These are phyloP conservation scores for Nannochloropsis oceanica DNA, from an alignment of 108 stramenopile genomes.

Conservation along the genomic window DNA sequence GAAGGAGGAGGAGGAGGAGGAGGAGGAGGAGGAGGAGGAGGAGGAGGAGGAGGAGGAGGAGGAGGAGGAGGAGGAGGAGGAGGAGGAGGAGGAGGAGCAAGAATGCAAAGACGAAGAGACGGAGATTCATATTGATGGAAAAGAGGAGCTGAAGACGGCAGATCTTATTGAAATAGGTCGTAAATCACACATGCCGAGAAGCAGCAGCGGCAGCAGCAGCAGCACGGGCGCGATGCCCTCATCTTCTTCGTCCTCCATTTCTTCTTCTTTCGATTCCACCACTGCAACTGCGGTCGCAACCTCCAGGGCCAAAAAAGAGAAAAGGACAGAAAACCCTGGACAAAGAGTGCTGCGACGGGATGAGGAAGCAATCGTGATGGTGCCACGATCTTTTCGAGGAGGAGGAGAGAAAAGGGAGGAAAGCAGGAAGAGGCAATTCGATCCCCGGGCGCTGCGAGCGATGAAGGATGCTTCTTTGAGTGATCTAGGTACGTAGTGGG, in stretches of 20 bases:
- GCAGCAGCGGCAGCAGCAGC: no score
- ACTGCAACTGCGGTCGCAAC: no score
- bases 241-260: no score
- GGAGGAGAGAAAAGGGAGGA: not conserved
- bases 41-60: not conserved
- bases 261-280: no score
- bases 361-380: not conserved
- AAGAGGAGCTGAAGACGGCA: no score
- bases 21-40: not conserved
- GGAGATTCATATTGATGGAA: no score
- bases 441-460: not conserved
- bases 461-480: not conserved
- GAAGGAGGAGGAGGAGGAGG: not conserved
- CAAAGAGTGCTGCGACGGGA: not conserved
- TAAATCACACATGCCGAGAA: no score
- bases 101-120: no score
- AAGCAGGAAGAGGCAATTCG: not conserved
- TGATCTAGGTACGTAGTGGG: not conserved
- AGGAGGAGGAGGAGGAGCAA: no score
- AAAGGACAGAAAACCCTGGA: not conserved
- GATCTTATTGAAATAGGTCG: no score
- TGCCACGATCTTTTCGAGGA: not conserved
- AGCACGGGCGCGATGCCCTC: no score
- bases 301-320: not conserved
- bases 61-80: no score